These are phyloP conservation scores for Tolypocladium pustulatum DNA, from an alignment of 2,329 filamentous ascomycete genomes.

Conservation along the genomic window DNA sequence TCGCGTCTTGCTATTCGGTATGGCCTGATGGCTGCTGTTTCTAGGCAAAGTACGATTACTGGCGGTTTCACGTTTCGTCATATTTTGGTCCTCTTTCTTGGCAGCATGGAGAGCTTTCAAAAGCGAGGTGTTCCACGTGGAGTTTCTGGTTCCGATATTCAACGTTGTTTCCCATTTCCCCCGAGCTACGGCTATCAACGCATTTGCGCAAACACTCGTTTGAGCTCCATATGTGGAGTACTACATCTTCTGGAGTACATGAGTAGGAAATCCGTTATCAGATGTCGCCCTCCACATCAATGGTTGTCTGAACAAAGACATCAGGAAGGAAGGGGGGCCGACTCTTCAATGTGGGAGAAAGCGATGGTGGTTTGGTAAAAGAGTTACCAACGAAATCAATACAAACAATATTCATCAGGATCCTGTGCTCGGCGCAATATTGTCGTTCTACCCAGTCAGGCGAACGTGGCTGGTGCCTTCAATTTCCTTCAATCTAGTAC, in stretches of 20 bases:
- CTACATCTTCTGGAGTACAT: not conserved
- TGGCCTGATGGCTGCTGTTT: not conserved
- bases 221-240: not conserved
- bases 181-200: not conserved
- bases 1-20: not conserved
- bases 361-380: not conserved
- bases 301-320: not conserved
- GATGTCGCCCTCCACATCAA: not conserved
- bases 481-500: too few species aligned
- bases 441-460: not conserved
- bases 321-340: not conserved
- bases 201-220: not conserved
- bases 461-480: not conserved
- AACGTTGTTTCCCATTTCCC: not conserved
- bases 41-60: not conserved
- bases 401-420: not conserved
- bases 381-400: not conserved
- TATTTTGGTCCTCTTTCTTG: not conserved
- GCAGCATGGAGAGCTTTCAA: not conserved
- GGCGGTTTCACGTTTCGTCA: not conserved
- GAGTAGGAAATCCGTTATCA: not conserved
- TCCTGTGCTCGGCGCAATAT: not conserved
- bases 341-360: not conserved
- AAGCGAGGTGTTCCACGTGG: not conserved
- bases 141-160: not conserved